Evolutionary conservation across 2,329 filamentous ascomycete species (phyloP), one percentile per base, ranked within the genome.

Genomic region (Grosmannia penicillata): DNA sequence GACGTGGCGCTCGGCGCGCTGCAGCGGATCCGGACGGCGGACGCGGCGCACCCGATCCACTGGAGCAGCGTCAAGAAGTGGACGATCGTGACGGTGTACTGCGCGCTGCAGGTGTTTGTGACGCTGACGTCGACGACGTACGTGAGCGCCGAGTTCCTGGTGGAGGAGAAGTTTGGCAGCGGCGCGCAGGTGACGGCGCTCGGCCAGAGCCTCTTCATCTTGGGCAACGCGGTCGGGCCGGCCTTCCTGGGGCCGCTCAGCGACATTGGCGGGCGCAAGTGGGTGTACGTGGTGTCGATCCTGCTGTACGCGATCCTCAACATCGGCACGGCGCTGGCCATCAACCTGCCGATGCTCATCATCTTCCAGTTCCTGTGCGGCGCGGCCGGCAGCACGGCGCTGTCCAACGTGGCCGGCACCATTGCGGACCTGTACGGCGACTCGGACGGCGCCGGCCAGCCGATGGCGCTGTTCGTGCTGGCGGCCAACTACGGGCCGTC

Each of bases 311-410:
- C 39, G n/a, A 19, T 41, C 15, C 34, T 41, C 25, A 41, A 41
- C 39, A 41, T 41, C 14, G 39, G 39, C 34, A 41, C 29, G 14
- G 39, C 39, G 9, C 35, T 41, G 10, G 39, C 39, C 7, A 17
- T 19, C n/a, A 41, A 41, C 35, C 36, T 41, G 19, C 35, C 39
- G 24, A 41, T 41, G 39, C 31, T 41, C 24, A 35, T 41, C 39
- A 41, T 41, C 35, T 41, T 41, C 39, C 39, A 41, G 31, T 41
- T 41, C 35, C 39, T 41, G 17, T 34, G 35, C 18, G 39, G 39
- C 13, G 30, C 39, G 14, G 39, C 39, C 30, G 34, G 39, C 31
- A 41, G 39, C 27, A 41, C 39, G 4, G 39, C 39, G 4, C 30
- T 41, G 8, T 37, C 39, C 24, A 41, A 41, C 31, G 39, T 41